Evolutionary conservation across 805 yeast species (phyloP), one percentile per base, ranked within the genome.

Genomic region (Saccharomyces kudriavzevii): DNA sequence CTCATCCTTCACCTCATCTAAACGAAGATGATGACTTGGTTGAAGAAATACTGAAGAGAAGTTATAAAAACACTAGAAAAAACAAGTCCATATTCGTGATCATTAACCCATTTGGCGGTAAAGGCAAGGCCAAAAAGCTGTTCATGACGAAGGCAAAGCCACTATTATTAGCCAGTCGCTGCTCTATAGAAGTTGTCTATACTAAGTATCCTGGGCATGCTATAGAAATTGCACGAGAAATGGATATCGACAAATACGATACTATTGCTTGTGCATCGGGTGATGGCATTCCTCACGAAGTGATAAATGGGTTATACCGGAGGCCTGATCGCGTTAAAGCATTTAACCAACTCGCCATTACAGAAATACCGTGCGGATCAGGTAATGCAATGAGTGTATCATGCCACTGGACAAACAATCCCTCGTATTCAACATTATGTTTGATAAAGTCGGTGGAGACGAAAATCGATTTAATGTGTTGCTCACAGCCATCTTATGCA

Each of bases 251-350:
- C 20, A 73, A 76, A 49, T 89, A 80, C 64, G 97, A 91, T 67
- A 79, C 87, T 2, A 78, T 94, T 45, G 85, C 87, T 1, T 90
- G 97, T 71, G 92, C 96, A 40, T 89, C 96, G 0, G 99, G 99
- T 4, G 99, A 94, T 71, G 99, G 99, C 9, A 82, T 88, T 20
- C 97, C 97, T 0, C 95, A 91, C 70, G 98, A 94, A 67, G 91
- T 94, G 5, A 78, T 90, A 50, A 94, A 94, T 67, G 99, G 98
- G 1, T 73, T 94, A 43, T 88, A 81, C 59, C 71, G 70, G 55
- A 76, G 96, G 27, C 60, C 71, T 0, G 96, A 91, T 67, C 79
- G 85, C 3, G 80, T 72, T 0, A 69, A 68, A 13, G 90, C 89
- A 0, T 84, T 91, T 60, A 73, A 76, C 50, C 80, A 81, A 54